Base-by-base conservation (phyloP, 805 yeast genomes). In the Yamadazyma olivae region DNA sequence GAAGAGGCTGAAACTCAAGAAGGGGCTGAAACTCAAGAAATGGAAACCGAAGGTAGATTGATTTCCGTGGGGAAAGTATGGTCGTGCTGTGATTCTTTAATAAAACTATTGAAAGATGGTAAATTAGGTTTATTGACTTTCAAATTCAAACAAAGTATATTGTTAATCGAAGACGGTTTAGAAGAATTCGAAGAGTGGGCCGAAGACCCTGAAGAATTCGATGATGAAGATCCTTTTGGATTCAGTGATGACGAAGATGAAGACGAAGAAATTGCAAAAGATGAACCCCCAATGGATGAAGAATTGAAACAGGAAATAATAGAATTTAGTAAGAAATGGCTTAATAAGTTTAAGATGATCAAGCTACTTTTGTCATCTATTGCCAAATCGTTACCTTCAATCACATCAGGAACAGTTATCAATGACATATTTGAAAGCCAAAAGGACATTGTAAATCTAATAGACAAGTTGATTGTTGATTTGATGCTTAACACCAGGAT, bases 171-270 rank as follows among this genome's bases (percentile, higher is more conserved):
- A 14, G 91, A 83, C 56, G 83, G 49, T 0, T 56, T 74, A n/a
- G 74, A 70, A 7, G 95, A 86, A 48, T 70, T 83, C 33, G 76
- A 67, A 15, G 86, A 77, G 39, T 85, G 91, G 86, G 50, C 80
- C 2, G 76, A 77, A 39, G 70, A 80, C 43, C 91, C 90, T 0
- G 61, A 61, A 10, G 61, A 59, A 6, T 50, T 62, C 24, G 65
- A 53, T 28, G 89, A 69, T 30, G 72, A 64, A 7, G 79, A 77
- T 56, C 80, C 79, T 1, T 78, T 76, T 50, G 81, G 77, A 2
- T 48, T 69, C 21, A 49, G 56, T 39, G 71, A 57, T 22, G 63
- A 56, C 3, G 52, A 50, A 10, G 51, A 50, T 14, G 49, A 50
- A 3, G 47, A 40, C 3, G 56, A 43, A 6, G 50, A 44, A 4